Conservation (phyloP, 305 asterid genomes). For the Fraxinus velutina region DNA sequence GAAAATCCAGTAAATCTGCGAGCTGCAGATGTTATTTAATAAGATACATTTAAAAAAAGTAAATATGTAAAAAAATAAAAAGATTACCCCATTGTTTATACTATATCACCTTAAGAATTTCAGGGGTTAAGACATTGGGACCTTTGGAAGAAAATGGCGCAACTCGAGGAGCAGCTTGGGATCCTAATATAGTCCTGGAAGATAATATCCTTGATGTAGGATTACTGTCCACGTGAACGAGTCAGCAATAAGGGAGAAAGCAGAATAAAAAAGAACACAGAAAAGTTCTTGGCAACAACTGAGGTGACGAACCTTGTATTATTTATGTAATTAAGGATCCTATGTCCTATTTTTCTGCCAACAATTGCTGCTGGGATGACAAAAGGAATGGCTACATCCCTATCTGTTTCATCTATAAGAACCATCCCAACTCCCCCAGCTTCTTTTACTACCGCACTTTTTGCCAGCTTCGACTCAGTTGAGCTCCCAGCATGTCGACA, state of each 20-base stretch:
- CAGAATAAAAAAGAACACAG: conserved; percentile 4
- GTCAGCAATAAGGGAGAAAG: conserved; percentile 5
- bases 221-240: conserved; percentile 37
- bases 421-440: conserved; percentile 92
- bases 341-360: conserved; percentile 49
- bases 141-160: conserved; percentile 85
- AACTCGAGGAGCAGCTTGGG: conserved; percentile 73
- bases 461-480: conserved; percentile 74
- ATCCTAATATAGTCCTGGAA: conserved; percentile 74
- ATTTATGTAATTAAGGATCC: conserved; percentile 65
- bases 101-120: conserved; percentile 69
- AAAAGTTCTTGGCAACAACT: neutral
- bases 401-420: conserved; percentile 75
- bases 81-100: neutral
- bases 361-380: conserved; percentile 86
- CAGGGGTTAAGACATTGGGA: conserved; percentile 73
- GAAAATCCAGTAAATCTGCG: neutral
- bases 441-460: conserved; percentile 65
- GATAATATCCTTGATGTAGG: conserved; percentile 64
- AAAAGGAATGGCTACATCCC: conserved; percentile 79
- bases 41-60: neutral
- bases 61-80: neutral
- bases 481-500: conserved; percentile 82
- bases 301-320: conserved; percentile 48
- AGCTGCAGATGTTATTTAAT: neutral